Percentiles rank a stretch among this genome's conserved stretches.
Conservation (phyloP, 2,329 filamentous ascomycete species). For the Stagonosporopsis tanaceti region DNA sequence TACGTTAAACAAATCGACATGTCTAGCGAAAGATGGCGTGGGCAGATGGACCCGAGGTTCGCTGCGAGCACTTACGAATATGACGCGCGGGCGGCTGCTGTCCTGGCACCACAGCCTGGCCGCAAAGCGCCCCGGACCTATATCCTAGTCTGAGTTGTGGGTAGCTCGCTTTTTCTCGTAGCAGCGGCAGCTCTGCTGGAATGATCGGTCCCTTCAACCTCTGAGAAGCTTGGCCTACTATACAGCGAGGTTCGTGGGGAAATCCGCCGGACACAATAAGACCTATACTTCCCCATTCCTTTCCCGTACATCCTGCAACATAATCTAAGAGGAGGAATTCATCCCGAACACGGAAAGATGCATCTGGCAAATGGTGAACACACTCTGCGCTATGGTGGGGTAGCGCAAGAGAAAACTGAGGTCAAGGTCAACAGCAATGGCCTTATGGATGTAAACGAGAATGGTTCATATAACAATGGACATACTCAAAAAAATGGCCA, state of each 20-base stretch:
- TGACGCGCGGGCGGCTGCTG: constrained; percentile 33
- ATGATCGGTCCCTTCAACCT: constrained; percentile 19
- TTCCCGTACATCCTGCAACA: neutral
- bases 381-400: constrained; percentile 25
- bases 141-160: constrained; percentile 26
- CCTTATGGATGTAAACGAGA: constrained; percentile 14
- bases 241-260: constrained; percentile 30
- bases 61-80: constrained; percentile 18
- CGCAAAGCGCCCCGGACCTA: constrained; percentile 18
- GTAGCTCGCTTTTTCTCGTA: constrained; percentile 21
- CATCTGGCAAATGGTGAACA: constrained; percentile 33
- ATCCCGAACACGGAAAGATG: constrained; percentile 16
- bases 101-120: constrained; percentile 17
- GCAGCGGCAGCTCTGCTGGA: constrained; percentile 23
- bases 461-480: constrained; percentile 8
- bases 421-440: constrained; percentile 26
- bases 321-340: neutral
- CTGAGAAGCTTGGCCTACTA: constrained; percentile 32
- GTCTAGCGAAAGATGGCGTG: constrained; percentile 5
- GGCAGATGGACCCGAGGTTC: constrained; percentile 13
- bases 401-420: constrained; percentile 24
- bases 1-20: constrained; percentile 25
- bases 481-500: constrained; percentile 9
- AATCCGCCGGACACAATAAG: constrained; percentile 16
- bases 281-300: constrained; percentile 13